Conservation (phyloP, 2,329 filamentous ascomycete genomes). For the Dendryphion nanum region DNA sequence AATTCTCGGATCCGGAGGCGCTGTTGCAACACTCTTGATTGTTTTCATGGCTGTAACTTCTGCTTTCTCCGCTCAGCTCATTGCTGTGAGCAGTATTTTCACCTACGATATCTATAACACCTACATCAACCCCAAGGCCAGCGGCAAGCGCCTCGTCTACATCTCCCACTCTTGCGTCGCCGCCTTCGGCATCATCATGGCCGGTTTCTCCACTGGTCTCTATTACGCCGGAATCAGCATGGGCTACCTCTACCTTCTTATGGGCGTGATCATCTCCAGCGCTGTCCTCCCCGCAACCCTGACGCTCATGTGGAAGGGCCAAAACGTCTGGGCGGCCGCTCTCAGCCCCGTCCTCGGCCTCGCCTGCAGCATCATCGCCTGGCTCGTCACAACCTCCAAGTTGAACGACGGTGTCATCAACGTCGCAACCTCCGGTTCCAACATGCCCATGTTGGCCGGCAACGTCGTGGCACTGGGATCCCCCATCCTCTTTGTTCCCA, state of each 20-base stretch:
- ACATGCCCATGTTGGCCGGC: slow-evolving; percentile 78
- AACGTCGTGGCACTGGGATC: slow-evolving; percentile 80
- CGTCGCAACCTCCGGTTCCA: slow-evolving; percentile 59
- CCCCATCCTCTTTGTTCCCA: slow-evolving; percentile 69
- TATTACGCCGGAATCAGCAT: slow-evolving; percentile 51
- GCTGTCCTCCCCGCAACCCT: slow-evolving; percentile 81
- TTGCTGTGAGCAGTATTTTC: slow-evolving; percentile 76
- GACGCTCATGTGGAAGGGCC: slow-evolving; percentile 76
- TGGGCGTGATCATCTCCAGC: slow-evolving; percentile 86
- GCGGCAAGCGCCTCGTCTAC: slow-evolving; percentile 72
- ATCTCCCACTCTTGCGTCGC: slow-evolving; percentile 73
- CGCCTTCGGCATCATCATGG: slow-evolving; percentile 76
- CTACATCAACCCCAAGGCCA: slow-evolving; percentile 76
- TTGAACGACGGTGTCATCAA: slow-evolving; percentile 33
- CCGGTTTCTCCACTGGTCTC: slow-evolving; percentile 73
- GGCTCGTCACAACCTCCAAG: slow-evolving; percentile 36
- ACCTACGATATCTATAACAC: slow-evolving; percentile 88
- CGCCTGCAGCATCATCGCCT: slow-evolving; percentile 60
- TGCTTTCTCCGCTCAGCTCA: slow-evolving; percentile 46
- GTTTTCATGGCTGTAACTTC: slow-evolving; percentile 51
- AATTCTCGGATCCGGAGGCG: slow-evolving; percentile 31
- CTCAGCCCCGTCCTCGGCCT: slow-evolving; percentile 68
- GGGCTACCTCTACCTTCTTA: slow-evolving; percentile 85
- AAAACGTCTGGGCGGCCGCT: slow-evolving; percentile 72
- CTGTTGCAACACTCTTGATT: slow-evolving; percentile 35